A percentile compares a stretch with the other conserved stretches of the same genome.
These are phyloP conservation scores for Hypsizygus marmoreus DNA, from an alignment of 768 basidiomycete species.

Conservation along the genomic window DNA sequence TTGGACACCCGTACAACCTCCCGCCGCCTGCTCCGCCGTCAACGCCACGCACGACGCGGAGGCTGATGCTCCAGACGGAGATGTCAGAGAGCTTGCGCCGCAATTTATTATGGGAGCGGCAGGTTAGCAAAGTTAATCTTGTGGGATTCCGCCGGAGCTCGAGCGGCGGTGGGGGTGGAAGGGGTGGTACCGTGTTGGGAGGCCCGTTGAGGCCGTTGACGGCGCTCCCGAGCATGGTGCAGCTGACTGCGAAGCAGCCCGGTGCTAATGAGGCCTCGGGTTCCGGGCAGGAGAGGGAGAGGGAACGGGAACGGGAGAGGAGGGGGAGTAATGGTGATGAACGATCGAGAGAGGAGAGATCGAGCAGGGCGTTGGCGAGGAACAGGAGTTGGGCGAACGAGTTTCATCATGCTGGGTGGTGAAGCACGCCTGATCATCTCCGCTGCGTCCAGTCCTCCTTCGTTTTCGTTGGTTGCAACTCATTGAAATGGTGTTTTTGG, in stretches of 20 bases:
- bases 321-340: slow-evolving; percentile 15
- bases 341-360: slow-evolving; percentile 36
- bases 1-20: slow-evolving; percentile 73
- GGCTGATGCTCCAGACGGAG: slow-evolving; percentile 83
- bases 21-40: slow-evolving; percentile 66
- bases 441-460: neutral
- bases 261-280: slow-evolving; percentile 7
- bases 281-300: neutral
- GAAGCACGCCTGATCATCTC: neutral
- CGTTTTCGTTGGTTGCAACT: neutral
- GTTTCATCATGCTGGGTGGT: slow-evolving; percentile 70
- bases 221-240: slow-evolving; percentile 40
- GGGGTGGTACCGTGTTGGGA: slow-evolving; percentile 18
- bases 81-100: slow-evolving; percentile 81
- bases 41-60: slow-evolving; percentile 83
- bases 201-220: slow-evolving; percentile 31
- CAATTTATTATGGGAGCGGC: slow-evolving; percentile 81
- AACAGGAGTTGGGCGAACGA: slow-evolving; percentile 69
- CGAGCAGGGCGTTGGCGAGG: slow-evolving; percentile 49
- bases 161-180: slow-evolving; percentile 28
- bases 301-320: slow-evolving; percentile 13
- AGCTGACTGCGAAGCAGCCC: slow-evolving; percentile 38
- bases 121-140: slow-evolving; percentile 57
- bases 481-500: neutral
- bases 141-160: slow-evolving; percentile 34